Percentiles rank a stretch among this genome's conserved stretches.
These are phyloP conservation scores for Dictyophora rubrovolvata DNA, from an alignment of 768 basidiomycete species.

Conservation along the genomic window DNA sequence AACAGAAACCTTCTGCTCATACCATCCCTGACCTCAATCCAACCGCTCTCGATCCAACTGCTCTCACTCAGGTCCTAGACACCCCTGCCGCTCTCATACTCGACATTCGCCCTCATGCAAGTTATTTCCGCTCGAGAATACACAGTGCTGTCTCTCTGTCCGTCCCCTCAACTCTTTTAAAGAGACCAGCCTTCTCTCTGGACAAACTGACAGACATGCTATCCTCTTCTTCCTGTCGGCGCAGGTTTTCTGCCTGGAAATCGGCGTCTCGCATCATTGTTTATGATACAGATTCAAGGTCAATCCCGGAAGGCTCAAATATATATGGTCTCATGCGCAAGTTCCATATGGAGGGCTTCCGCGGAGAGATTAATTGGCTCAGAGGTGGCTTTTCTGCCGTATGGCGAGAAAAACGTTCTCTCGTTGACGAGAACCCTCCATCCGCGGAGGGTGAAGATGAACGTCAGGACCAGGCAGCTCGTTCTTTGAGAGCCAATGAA, in stretches of 20 bases:
- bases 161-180: slow-evolving; percentile 89
- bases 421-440: slow-evolving; percentile 42
- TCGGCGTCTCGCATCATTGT: slow-evolving; percentile 59
- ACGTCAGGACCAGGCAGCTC: slow-evolving; percentile 33
- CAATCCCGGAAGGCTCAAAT: slow-evolving; percentile 54
- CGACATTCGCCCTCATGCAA: slow-evolving; percentile 81
- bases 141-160: slow-evolving; percentile 70
- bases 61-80: slow-evolving; percentile 23
- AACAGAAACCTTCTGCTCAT: slow-evolving; percentile 1
- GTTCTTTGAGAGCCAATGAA: slow-evolving; percentile 17
- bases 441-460: slow-evolving; percentile 30
- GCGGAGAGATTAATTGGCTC: slow-evolving; percentile 65
- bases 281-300: slow-evolving; percentile 70
- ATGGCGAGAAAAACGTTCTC: slow-evolving; percentile 20
- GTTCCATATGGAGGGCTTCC: slow-evolving; percentile 50
- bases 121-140: slow-evolving; percentile 56
- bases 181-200: slow-evolving; percentile 79
- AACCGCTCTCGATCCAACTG: slow-evolving; percentile 19
- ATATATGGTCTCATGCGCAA: slow-evolving; percentile 67
- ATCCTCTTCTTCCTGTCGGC: slow-evolving; percentile 45
- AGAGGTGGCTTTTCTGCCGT: slow-evolving; percentile 75
- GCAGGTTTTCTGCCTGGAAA: slow-evolving; percentile 51
- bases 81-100: slow-evolving; percentile 51
- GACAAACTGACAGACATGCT: slow-evolving; percentile 73
- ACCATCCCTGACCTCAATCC: slow-evolving; percentile 13